phyloP scores from a whole-genome alignment of 2,329 filamentous ascomycete genomes.

The Orbilia oligospora region DNA sequence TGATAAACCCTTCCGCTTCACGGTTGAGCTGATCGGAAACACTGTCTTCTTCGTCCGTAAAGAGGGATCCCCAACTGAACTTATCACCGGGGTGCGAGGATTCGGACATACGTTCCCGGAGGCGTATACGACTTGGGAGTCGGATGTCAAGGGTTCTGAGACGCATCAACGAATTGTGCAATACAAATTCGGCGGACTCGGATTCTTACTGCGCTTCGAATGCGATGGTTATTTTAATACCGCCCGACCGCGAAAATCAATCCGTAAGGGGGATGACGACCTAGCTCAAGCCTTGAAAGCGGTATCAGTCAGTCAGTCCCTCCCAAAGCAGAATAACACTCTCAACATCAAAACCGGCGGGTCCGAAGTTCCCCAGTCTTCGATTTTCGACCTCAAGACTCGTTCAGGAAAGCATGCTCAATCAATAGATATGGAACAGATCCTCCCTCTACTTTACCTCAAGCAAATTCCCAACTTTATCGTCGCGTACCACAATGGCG shows the following conservation, averaged over 20 bases:
- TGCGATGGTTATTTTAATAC: conserved; percentile 49
- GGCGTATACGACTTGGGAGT: conserved; percentile 76
- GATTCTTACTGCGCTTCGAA: conserved; percentile 42
- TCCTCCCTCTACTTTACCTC: conserved; percentile 69
- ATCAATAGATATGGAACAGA: conserved; percentile 65
- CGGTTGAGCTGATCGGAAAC: conserved; percentile 72
- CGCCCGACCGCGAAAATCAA: conserved; percentile 23
- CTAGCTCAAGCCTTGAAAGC: conserved; percentile 31
- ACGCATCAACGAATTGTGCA: conserved; percentile 46
- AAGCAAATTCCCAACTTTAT: conserved; percentile 68
- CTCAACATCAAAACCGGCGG: conserved; percentile 63
- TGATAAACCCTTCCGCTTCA: conserved; percentile 73
- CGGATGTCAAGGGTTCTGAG: conserved; percentile 67
- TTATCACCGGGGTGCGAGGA: conserved; percentile 72
- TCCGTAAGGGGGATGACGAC: conserved; percentile 28
- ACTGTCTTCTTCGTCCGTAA: conserved; percentile 76
- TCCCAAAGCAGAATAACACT: conserved; percentile 37
- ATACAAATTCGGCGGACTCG: conserved; percentile 49
- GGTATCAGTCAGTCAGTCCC: conserved; percentile 43
- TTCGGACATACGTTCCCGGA: conserved; percentile 79
- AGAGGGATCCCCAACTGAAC: conserved; percentile 74
- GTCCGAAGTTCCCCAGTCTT: conserved; percentile 64
- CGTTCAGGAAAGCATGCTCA: conserved; percentile 65
- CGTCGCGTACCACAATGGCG: conserved; percentile 67
- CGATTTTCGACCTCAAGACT: conserved; percentile 70